phyloP scores from a whole-genome alignment of 169 alveolate species.

The Cryptosporidium parvum region DNA sequence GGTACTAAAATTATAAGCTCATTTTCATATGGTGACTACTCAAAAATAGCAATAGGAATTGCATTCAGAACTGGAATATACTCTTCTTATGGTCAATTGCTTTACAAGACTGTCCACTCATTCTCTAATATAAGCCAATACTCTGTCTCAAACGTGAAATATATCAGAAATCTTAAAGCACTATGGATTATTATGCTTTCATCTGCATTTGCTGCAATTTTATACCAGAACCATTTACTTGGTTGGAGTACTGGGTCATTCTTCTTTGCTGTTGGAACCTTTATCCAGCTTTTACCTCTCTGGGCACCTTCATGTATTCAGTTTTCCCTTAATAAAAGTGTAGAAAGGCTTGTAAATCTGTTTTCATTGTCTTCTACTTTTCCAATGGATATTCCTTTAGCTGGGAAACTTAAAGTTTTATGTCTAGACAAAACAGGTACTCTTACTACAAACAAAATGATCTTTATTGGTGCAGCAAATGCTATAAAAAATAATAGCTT shows the following conservation, averaged over 20 bases:
- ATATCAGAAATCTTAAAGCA: slow-evolving; percentile 14
- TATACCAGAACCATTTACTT: slow-evolving; percentile 46
- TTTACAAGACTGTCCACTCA: slow-evolving; percentile 26
- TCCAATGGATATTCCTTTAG: slow-evolving; percentile 62
- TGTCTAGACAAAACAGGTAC: slow-evolving; percentile 72
- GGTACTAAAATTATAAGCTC: slow-evolving; percentile 57
- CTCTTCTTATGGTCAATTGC: slow-evolving; percentile 61
- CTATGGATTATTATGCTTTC: slow-evolving; percentile 29
- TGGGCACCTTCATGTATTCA: slow-evolving; percentile 75
- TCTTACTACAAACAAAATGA: slow-evolving; percentile 54
- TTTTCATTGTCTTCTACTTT: slow-evolving; percentile 8
- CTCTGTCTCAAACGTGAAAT: slow-evolving; percentile 32
- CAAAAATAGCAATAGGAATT: slow-evolving; percentile 33
- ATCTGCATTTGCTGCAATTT: slow-evolving; percentile 12
- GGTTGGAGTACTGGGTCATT: slow-evolving; percentile 76
- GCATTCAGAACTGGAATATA: slow-evolving; percentile 72
- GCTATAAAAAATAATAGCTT: background rate
- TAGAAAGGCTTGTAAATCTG: slow-evolving; percentile 6
- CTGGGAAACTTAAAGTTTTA: slow-evolving; percentile 67
- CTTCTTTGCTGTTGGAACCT: slow-evolving; percentile 75
- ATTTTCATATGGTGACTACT: slow-evolving; percentile 9
- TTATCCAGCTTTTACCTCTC: slow-evolving; percentile 48
- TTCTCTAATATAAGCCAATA: background rate
- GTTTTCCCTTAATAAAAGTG: slow-evolving; percentile 50
- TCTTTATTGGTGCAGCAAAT: slow-evolving; percentile 22